Base-by-base conservation (phyloP, 306 rosid genomes). In the Glycine soja region DNA sequence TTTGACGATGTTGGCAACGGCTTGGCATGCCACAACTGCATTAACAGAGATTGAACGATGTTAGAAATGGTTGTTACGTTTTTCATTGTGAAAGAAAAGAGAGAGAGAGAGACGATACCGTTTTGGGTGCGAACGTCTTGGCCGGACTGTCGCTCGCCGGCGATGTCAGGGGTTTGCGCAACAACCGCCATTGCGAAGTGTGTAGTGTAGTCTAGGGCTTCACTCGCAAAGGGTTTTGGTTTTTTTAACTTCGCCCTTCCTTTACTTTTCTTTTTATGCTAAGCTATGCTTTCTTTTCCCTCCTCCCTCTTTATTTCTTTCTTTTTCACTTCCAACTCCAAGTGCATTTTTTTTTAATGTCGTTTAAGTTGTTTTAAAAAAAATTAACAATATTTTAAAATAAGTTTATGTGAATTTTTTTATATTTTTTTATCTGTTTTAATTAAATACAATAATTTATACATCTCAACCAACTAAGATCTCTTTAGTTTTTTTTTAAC, bases 71-170 rank as follows among this genome's bases (percentile, higher is more conserved):
- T 12, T 40, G 4, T 11, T 18, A 36, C 47, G 53, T 43, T 8
- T 43, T 10, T 32, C 16, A 3, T 5, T 10, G 61, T 3, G 46
- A 19, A 50, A 77, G 30, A 61, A 66, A 68, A 61, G 69, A 43
- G 11, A 46, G 76, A 36, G 72, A 74, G 38, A 24, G 59, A 70
- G 10, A 10, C 7, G 66, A 51, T 59, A 95, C 98, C 98, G 50
- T 96, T 96, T 84, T 96, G 99, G 0, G 99, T 96, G 75, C 97
- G 98, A 74, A 96, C 97, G 86, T 96, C 98, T 67, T 93, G 97
- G 15, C 99, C 98, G 40, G 87, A 87, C 70, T 96, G 99, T 4
- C 99, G 91, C 10, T 96, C 98, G 52, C 98, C 99, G 88, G 93
- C 54, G 80, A 96, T 90, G 82, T 93, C 99, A 68, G 74, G 93